Percentiles rank a stretch among this genome's conserved stretches.
Evolutionary conservation across 2,329 filamentous ascomycete species (phyloP).

Genomic region (Dothiorella sarmentorum): DNA sequence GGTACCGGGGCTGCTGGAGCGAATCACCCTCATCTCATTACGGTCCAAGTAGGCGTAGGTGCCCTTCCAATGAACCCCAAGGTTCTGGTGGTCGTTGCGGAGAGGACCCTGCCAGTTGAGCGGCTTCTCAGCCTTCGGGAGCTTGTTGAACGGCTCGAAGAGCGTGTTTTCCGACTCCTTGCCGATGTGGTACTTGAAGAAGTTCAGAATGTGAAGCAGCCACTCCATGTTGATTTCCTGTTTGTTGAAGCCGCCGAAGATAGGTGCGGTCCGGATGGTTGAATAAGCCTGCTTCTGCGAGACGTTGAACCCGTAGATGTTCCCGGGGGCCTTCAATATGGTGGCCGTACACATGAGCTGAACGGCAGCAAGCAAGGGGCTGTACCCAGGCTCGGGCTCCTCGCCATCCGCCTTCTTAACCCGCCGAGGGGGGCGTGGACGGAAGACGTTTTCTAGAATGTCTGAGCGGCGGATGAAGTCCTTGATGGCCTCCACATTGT

Average conservation of each 20-base stretch:
- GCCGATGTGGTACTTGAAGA: slow-evolving; percentile 52
- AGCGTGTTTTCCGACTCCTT: slow-evolving; percentile 37
- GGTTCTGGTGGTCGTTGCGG: slow-evolving; percentile 29
- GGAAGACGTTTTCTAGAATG: slow-evolving; percentile 28
- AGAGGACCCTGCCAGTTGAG: slow-evolving; percentile 42
- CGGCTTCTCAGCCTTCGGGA: slow-evolving; percentile 39
- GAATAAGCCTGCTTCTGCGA: slow-evolving; percentile 47
- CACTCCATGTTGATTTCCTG: slow-evolving; percentile 44
- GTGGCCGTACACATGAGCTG: slow-evolving; percentile 35
- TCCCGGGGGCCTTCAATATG: slow-evolving; percentile 24
- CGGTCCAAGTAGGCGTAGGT: slow-evolving; percentile 44
- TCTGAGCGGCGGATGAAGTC: slow-evolving; percentile 32
- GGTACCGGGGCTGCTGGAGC: slow-evolving; percentile 18
- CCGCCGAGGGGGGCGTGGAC: slow-evolving; percentile 19
- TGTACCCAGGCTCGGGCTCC: not conserved
- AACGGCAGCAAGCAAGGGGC: slow-evolving; percentile 27
- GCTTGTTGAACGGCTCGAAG: slow-evolving; percentile 32
- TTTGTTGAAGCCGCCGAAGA: slow-evolving; percentile 23
- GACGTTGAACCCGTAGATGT: slow-evolving; percentile 35
- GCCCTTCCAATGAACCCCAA: slow-evolving; percentile 50
- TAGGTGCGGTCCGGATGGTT: not conserved
- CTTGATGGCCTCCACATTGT: slow-evolving; percentile 33
- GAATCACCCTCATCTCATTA: slow-evolving; percentile 28
- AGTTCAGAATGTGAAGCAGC: slow-evolving; percentile 49
- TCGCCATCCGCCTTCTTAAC: slow-evolving; percentile 8